Evolutionary conservation across 2,329 filamentous ascomycete genomes (phyloP).

Genomic region (Huntiella omanensis): DNA sequence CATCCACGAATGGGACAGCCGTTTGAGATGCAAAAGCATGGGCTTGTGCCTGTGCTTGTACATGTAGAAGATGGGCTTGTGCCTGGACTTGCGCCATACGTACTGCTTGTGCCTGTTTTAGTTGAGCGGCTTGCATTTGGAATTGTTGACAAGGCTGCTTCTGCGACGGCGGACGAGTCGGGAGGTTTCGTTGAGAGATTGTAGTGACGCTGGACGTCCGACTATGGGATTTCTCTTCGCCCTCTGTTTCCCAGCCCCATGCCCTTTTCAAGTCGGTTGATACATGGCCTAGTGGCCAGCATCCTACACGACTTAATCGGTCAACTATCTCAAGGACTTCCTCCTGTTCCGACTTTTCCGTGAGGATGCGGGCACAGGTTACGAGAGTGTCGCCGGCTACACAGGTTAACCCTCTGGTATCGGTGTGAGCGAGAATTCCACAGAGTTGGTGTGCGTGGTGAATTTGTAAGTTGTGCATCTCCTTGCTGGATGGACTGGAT

Average conservation of each 20-base stretch:
- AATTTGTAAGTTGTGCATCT: slow-evolving; percentile 51
- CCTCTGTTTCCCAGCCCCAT: slow-evolving; percentile 49
- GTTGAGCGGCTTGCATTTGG: slow-evolving; percentile 10
- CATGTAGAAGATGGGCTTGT: background rate
- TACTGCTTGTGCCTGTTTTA: slow-evolving; percentile 8
- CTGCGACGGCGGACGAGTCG: slow-evolving; percentile 5
- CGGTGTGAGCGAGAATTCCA: slow-evolving; percentile 71
- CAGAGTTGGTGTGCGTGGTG: slow-evolving; percentile 72
- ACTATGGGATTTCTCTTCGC: background rate
- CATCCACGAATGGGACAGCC: slow-evolving; percentile 6
- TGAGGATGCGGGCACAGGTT: slow-evolving; percentile 57
- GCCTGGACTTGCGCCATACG: slow-evolving; percentile 5
- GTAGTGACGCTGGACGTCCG: slow-evolving; percentile 5
- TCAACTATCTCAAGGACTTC: slow-evolving; percentile 65
- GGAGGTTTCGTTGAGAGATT: background rate
- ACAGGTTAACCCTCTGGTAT: slow-evolving; percentile 60
- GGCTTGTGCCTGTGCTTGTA: slow-evolving; percentile 11
- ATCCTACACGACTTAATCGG: slow-evolving; percentile 55
- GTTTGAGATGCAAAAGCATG: slow-evolving; percentile 11
- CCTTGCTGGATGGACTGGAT: slow-evolving; percentile 35
- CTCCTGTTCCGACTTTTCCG: slow-evolving; percentile 51
- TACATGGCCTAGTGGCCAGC: slow-evolving; percentile 60
- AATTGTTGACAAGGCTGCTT: slow-evolving; percentile 11
- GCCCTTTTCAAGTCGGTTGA: slow-evolving; percentile 51
- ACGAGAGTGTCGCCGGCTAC: slow-evolving; percentile 64